These are phyloP conservation scores for Fraxinus americana DNA, from an alignment of 257 asterid species.

Conservation along the genomic window DNA sequence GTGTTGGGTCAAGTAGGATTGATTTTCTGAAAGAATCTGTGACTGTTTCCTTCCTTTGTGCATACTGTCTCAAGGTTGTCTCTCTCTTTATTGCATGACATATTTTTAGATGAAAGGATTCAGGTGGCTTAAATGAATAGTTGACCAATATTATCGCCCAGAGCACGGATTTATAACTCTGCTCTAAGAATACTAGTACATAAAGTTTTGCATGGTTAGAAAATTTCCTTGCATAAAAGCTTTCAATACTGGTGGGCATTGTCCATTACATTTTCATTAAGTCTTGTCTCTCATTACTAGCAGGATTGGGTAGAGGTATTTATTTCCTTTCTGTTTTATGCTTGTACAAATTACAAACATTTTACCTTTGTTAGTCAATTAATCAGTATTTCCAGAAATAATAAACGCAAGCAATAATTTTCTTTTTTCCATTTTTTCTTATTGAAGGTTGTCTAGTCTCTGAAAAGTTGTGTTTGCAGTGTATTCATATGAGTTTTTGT, in stretches of 20 bases:
- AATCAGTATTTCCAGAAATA: background rate
- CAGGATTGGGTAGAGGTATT: background rate
- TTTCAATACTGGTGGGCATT: background rate
- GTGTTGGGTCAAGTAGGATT: background rate
- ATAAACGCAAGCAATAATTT: background rate
- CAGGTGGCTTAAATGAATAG: background rate
- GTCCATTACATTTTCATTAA: background rate
- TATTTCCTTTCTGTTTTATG: background rate
- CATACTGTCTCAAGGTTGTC: background rate
- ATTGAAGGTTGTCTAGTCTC: constrained; percentile 9
- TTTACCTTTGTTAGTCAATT: background rate
- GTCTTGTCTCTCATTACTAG: background rate
- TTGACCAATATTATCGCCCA: background rate
- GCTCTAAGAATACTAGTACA: background rate
- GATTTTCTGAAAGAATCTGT: background rate
- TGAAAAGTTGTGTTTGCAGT: constrained; percentile 24
- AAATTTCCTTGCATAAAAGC: background rate
- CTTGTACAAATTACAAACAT: background rate
- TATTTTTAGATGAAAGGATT: background rate
- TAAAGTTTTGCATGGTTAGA: background rate
- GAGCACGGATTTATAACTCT: background rate
- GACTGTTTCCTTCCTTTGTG: background rate
- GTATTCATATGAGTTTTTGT: background rate
- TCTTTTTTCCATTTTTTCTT: background rate
- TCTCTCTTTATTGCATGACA: background rate